phyloP scores from a whole-genome alignment of 2,329 filamentous ascomycete species.

The Fusarium avenaceum region DNA sequence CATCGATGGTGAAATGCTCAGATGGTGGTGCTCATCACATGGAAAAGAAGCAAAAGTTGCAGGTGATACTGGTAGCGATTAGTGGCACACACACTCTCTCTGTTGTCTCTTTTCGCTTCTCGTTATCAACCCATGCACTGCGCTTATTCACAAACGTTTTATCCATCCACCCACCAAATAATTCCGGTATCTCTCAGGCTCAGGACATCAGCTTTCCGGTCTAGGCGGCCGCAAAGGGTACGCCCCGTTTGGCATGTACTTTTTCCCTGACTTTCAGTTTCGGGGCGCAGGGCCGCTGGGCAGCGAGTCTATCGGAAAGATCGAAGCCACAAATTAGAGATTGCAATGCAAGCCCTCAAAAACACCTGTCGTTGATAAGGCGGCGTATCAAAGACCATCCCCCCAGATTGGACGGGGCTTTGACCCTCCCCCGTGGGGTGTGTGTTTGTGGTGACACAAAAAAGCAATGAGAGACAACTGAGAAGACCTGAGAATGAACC shows the following conservation, averaged over 20 bases:
- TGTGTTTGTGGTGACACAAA: conserved; percentile 32
- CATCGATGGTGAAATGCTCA: conserved; percentile 37
- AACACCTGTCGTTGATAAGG: conserved; percentile 19
- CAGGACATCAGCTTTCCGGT: conserved; percentile 14
- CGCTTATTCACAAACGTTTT: conserved; percentile 18
- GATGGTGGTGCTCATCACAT: conserved; percentile 40
- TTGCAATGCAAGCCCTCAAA: neutral
- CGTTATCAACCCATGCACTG: conserved; percentile 11
- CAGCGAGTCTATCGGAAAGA: conserved; percentile 35
- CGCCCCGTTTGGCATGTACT: conserved; percentile 9
- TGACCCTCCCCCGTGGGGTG: conserved; percentile 30
- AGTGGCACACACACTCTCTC: conserved; percentile 15
- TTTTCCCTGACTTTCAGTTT: conserved; percentile 27
- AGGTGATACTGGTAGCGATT: conserved; percentile 29
- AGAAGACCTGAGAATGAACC: neutral
- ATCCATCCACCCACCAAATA: conserved; percentile 2
- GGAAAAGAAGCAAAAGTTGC: conserved; percentile 27
- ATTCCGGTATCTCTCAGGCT: conserved; percentile 3
- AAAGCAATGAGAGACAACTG: conserved; percentile 20
- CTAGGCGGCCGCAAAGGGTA: conserved; percentile 12
- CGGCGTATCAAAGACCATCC: conserved; percentile 15
- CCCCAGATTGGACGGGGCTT: conserved; percentile 20
- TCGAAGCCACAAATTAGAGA: conserved; percentile 30
- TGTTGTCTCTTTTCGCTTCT: conserved; percentile 30
- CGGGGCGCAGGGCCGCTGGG: conserved; percentile 15